Evolutionary conservation across 2,329 filamentous ascomycete species (phyloP).

Genomic region (Fusarium xylarioides): DNA sequence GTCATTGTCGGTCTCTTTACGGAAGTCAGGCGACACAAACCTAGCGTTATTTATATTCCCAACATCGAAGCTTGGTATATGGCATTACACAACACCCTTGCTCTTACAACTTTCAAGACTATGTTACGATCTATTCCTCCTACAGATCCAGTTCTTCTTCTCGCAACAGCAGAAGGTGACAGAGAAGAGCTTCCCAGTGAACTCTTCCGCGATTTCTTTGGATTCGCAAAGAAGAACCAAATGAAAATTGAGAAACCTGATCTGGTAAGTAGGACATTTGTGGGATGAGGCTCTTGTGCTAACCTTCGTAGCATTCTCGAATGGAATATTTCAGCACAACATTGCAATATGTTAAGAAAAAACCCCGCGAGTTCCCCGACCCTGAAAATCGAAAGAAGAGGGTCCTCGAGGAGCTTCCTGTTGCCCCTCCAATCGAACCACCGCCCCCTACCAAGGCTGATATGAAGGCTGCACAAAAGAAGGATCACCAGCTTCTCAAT

Average conservation of each 20-base stretch:
- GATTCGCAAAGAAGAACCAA: slow-evolving; percentile 82
- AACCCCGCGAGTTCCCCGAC: slow-evolving; percentile 87
- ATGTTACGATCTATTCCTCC: slow-evolving; percentile 85
- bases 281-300: not conserved
- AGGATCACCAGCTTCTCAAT: slow-evolving; percentile 86
- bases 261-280: slow-evolving; percentile 57
- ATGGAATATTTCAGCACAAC: slow-evolving; percentile 81
- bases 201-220: slow-evolving; percentile 82
- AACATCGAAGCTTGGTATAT: slow-evolving; percentile 89
- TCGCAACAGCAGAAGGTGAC: slow-evolving; percentile 82
- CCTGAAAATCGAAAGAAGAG: slow-evolving; percentile 87
- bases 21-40: slow-evolving; percentile 93
- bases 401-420: slow-evolving; percentile 77
- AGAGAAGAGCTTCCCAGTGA: slow-evolving; percentile 67
- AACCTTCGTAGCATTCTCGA: slow-evolving; percentile 62
- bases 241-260: slow-evolving; percentile 75
- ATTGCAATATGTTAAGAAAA: slow-evolving; percentile 78
- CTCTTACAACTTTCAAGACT: slow-evolving; percentile 82
- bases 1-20: slow-evolving; percentile 90
- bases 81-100: slow-evolving; percentile 67
- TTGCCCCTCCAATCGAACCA: slow-evolving; percentile 77
- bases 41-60: slow-evolving; percentile 94
- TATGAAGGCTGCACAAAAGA: slow-evolving; percentile 79
- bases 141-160: slow-evolving; percentile 86
- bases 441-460: slow-evolving; percentile 79